Base-by-base conservation (phyloP, 176 grass and related monocot species). In the Urochloa ruziziensis region DNA sequence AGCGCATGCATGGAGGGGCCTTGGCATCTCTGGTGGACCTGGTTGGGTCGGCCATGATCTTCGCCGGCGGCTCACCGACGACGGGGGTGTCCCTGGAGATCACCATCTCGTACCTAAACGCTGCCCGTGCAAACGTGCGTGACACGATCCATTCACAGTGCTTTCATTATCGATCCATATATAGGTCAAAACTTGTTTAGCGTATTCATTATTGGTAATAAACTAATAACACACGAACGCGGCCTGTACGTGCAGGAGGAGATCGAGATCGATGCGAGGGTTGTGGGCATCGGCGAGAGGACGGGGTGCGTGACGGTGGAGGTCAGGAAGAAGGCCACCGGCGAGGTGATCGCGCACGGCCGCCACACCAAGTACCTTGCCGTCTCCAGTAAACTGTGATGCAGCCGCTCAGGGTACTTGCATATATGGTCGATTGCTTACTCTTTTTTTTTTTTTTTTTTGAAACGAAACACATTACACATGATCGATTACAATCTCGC, bases 11-110 rank as follows among this genome's bases (percentile, higher is more conserved):
- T 21, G 78, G 78, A 54, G 70, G 85, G 17, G 78, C 85, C 1
- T 5, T 87, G 77, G 78, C 78, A 44, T 87, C 85, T 16, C 85
- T 87, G 67, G 78, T 82, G 18, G 77, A 86, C 60, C 77, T 86
- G 43, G 77, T 81, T 25, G 78, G 85, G 0, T 81, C 78, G 7
- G 85, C 61, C 12, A 59, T 42, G 58, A 19, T 82, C 70, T 87
- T 74, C 59, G 70, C 78, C 46, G 85, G 78, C 46, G 85, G 85
- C 44, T 82, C 78, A 27, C 69, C 85, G 47, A 27, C 16, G 59
- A 87, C 85, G 0, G 85, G 78, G 4, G 77, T 87, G 51, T 82
- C 85, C 18, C 19, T 87, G 17, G 85, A 82, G 21, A 87, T 75
- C 58, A 87, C 67, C 44, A 1, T 81, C 58, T 82, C 85, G 2